These are phyloP conservation scores for Wickerhamiella bombiphila DNA, from an alignment of 805 yeast species.

Conservation along the genomic window DNA sequence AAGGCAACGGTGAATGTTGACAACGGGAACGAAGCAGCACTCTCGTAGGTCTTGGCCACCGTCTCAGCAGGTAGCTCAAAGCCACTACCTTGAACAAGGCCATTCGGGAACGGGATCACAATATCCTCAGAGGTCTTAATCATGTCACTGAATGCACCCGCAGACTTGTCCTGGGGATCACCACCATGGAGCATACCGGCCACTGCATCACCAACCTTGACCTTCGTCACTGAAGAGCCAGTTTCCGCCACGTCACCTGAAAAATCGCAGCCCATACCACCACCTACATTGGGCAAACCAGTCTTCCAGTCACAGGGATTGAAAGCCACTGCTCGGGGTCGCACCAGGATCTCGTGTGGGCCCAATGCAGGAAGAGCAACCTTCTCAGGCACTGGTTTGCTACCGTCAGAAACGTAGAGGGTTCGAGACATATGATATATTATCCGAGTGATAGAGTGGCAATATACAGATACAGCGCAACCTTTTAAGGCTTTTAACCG, in stretches of 20 bases:
- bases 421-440: too few relatives aligned
- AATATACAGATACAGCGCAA: too few relatives aligned
- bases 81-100: background rate
- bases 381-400: conserved; percentile 9
- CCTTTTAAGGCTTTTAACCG: too few relatives aligned
- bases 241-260: conserved; percentile 42
- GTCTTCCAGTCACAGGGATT: conserved; percentile 69
- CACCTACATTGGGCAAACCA: conserved; percentile 29
- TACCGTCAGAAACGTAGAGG: conserved; percentile 10
- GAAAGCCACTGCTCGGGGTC: conserved; percentile 39
- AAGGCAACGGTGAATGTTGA: conserved; percentile 35
- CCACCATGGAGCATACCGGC: conserved; percentile 43
- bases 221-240: conserved; percentile 30
- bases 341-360: conserved; percentile 32
- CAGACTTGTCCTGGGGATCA: conserved; percentile 26
- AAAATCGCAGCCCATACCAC: conserved; percentile 44
- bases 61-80: background rate
- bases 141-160: conserved; percentile 50
- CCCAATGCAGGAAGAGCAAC: conserved; percentile 18
- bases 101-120: conserved; percentile 20
- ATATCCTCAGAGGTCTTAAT: conserved; percentile 27
- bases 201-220: conserved; percentile 43
- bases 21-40: conserved; percentile 41
- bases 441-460: too few relatives aligned
- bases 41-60: background rate